Conservation (phyloP, 148 eudicot species). For the Nepenthes mirabilis region DNA sequence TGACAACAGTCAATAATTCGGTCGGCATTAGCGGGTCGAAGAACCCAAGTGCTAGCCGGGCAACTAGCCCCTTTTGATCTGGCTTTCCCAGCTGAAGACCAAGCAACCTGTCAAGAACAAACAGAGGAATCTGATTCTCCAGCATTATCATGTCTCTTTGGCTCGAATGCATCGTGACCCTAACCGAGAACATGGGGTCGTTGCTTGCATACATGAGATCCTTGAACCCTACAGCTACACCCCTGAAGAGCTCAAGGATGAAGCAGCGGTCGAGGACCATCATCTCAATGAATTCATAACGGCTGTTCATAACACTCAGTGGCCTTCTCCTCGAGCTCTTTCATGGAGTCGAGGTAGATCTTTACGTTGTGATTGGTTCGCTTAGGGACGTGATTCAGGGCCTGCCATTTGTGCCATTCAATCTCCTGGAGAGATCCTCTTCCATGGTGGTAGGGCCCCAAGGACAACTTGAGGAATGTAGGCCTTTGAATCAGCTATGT, state of each 20-base stretch:
- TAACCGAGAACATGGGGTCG: constrained; percentile 80
- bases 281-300: constrained; percentile 57
- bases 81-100: constrained; percentile 42
- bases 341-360: constrained; percentile 42
- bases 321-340: constrained; percentile 46
- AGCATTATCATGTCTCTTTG: constrained; percentile 89
- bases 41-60: constrained; percentile 54
- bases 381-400: constrained; percentile 42
- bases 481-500: constrained; percentile 42
- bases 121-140: constrained; percentile 79
- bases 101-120: constrained; percentile 49
- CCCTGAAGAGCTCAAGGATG: constrained; percentile 67
- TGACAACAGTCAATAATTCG: constrained; percentile 54
- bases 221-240: constrained; percentile 53
- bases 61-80: constrained; percentile 37
- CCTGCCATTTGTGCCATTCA: constrained; percentile 85
- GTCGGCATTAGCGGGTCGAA: constrained; percentile 83
- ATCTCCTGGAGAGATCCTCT: constrained; percentile 31
- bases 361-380: constrained; percentile 34
- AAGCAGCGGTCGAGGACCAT: constrained; percentile 82
- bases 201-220: constrained; percentile 60
- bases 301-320: constrained; percentile 61
- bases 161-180: constrained; percentile 74
- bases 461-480: constrained; percentile 66
- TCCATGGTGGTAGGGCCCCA: constrained; percentile 83